phyloP scores from a whole-genome alignment of 495 filamentous ascomycete species.

The Aspergillus campestris region DNA sequence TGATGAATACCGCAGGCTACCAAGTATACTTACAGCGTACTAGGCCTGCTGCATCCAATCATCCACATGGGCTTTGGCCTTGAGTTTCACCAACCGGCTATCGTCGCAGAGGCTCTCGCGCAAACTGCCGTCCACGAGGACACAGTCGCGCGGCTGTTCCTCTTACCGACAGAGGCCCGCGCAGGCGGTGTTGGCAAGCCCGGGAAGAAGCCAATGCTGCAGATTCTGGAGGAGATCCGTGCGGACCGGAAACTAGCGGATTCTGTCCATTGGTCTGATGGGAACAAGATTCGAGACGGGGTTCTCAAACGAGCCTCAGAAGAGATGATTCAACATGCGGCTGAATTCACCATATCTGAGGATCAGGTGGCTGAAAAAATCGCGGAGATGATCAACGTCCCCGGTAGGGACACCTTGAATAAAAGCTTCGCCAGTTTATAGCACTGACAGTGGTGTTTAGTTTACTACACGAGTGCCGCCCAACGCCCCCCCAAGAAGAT shows the following conservation, averaged over 20 bases:
- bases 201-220: constrained; percentile 41
- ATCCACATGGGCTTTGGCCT: constrained; percentile 82
- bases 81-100: constrained; percentile 71
- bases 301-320: constrained; percentile 52
- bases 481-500: constrained; percentile 52
- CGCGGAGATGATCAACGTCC: constrained; percentile 68
- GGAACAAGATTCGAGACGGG: constrained; percentile 58
- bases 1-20: constrained; percentile 1
- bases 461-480: constrained; percentile 55
- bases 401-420: constrained; percentile 28
- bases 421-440: not conserved
- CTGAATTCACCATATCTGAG: constrained; percentile 49
- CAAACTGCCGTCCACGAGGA: constrained; percentile 57
- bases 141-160: constrained; percentile 36
- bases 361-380: constrained; percentile 57
- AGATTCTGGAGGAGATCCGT: constrained; percentile 51
- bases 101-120: constrained; percentile 74
- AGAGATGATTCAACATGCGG: constrained; percentile 52
- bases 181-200: constrained; percentile 24
- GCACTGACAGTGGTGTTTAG: constrained; percentile 8
- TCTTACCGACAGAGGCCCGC: constrained; percentile 47
- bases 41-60: constrained; percentile 67
- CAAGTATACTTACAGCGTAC: not conserved
- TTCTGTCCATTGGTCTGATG: constrained; percentile 43
- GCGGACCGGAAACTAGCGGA: constrained; percentile 44